These are phyloP conservation scores for Chlorophyllum brunneum DNA, from an alignment of 768 basidiomycete genomes.

Conservation along the genomic window DNA sequence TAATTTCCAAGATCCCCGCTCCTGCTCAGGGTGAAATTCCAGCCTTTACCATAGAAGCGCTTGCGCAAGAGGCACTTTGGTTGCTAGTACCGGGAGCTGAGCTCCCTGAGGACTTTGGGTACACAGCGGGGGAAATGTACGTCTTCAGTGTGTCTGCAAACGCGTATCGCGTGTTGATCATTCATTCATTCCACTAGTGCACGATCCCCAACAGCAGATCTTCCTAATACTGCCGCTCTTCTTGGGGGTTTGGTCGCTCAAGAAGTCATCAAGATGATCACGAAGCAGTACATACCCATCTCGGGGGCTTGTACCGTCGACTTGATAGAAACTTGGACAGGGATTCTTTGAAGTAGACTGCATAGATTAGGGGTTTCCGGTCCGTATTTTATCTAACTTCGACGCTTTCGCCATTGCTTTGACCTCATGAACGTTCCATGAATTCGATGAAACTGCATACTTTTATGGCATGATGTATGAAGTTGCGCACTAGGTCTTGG, in stretches of 20 bases:
- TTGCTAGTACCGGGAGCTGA: constrained; percentile 46
- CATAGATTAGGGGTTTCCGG: not conserved
- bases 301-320: constrained; percentile 84
- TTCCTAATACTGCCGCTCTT: constrained; percentile 92
- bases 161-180: constrained; percentile 15
- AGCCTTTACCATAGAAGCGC: constrained; percentile 43
- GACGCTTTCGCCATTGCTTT: not conserved
- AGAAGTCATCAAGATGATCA: constrained; percentile 96
- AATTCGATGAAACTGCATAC: not conserved
- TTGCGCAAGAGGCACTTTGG: constrained; percentile 46
- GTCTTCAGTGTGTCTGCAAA: constrained; percentile 24
- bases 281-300: constrained; percentile 91
- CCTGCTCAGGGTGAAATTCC: constrained; percentile 19
- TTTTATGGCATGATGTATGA: not conserved
- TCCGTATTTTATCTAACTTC: not conserved
- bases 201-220: constrained; percentile 76
- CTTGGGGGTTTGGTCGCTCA: constrained; percentile 93
- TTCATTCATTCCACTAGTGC: constrained; percentile 38
- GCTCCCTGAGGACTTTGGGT: constrained; percentile 51
- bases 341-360: constrained; percentile 32
- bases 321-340: constrained; percentile 77
- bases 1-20: constrained; percentile 22
- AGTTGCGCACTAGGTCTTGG: not conserved
- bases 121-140: constrained; percentile 77
- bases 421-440: not conserved